These are phyloP conservation scores for Carallia pectinifolia DNA, from an alignment of 345 rosid genomes.

Conservation along the genomic window DNA sequence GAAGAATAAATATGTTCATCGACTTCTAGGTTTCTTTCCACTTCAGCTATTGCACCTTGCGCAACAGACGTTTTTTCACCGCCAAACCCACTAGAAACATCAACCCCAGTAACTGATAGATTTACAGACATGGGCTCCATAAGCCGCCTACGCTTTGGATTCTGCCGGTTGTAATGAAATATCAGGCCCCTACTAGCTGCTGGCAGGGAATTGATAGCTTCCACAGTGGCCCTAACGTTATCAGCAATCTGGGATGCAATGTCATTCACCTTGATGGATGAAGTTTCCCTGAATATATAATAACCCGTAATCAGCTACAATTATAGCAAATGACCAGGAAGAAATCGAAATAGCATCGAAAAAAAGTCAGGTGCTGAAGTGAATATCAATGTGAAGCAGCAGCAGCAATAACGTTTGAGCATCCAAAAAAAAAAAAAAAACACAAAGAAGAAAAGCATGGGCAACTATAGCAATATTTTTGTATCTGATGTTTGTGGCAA, in stretches of 20 bases:
- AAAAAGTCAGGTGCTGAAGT: neutral
- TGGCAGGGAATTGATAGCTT: slow-evolving; percentile 68
- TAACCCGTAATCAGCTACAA: slow-evolving; percentile 31
- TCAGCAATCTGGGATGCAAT: slow-evolving; percentile 81
- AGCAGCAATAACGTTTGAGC: neutral
- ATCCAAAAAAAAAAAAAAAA: neutral
- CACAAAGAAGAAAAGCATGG: neutral
- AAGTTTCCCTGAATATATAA: slow-evolving; percentile 74
- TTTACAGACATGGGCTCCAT: slow-evolving; percentile 49
- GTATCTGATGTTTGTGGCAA: slow-evolving; percentile 8
- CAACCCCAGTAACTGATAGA: slow-evolving; percentile 35
- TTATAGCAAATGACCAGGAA: neutral
- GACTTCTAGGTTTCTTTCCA: slow-evolving; percentile 43
- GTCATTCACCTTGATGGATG: slow-evolving; percentile 91
- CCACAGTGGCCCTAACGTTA: slow-evolving; percentile 80
- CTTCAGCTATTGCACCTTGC: slow-evolving; percentile 40
- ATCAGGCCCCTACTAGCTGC: slow-evolving; percentile 48
- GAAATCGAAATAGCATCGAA: no score
- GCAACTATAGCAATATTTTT: neutral
- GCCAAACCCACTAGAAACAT: slow-evolving; percentile 32
- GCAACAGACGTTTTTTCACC: slow-evolving; percentile 28
- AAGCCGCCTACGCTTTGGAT: slow-evolving; percentile 85
- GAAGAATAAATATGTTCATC: slow-evolving; percentile 38
- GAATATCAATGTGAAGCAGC: neutral
- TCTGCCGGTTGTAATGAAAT: slow-evolving; percentile 82